Base-by-base conservation (phyloP, 129 eudicot species). In the Ambrosia trifida region DNA sequence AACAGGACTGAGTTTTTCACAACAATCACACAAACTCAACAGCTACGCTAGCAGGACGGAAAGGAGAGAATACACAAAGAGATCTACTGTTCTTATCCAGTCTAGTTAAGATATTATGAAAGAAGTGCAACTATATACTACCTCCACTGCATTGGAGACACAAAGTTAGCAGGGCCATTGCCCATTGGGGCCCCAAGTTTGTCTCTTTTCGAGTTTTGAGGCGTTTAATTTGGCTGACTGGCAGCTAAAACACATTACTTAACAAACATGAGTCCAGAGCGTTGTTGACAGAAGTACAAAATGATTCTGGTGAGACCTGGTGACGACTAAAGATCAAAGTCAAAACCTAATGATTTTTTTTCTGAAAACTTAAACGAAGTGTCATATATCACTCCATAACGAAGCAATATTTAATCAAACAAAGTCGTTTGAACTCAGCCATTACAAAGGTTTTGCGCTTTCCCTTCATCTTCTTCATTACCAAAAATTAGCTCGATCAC, bases 401-500 rank as follows among this genome's bases (percentile, higher is more conserved):
- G 17, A 44, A 58, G 0, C 58, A 59, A 43, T 72, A 66, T n/a
- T 58, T 19, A 58, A 46, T 41, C 30, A 1, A 24, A 24, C 28
- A 24, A 24, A 4, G 58, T 44, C 59, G 30, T 56, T 24, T 44
- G 1, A 5, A 10, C 5, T 31, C 30, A 28, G 52, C 41, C 57
- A 13, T 7, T 28, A 57, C 33, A 47, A 47, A 47, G 28, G 3
- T 14, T 46, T 46, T 46, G 16, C 30, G 20, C 11, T 57, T 43
- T 44, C 43, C 56, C 31, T 58, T 59, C 10, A 59, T 44, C 45
- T 31, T 44, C 46, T 58, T 59, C 12, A 7, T 44, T 19, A 57
- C 30, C 76, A 70, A 43, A 71, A 13, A 35, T n/a, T 19, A 56
- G n/a, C 43, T 44, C n/a, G n/a, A n/a, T n/a, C 69, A 64, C 18